Evolutionary conservation across 768 basidiomycete genomes (phyloP).

Genomic region (Hebeloma cylindrosporum): DNA sequence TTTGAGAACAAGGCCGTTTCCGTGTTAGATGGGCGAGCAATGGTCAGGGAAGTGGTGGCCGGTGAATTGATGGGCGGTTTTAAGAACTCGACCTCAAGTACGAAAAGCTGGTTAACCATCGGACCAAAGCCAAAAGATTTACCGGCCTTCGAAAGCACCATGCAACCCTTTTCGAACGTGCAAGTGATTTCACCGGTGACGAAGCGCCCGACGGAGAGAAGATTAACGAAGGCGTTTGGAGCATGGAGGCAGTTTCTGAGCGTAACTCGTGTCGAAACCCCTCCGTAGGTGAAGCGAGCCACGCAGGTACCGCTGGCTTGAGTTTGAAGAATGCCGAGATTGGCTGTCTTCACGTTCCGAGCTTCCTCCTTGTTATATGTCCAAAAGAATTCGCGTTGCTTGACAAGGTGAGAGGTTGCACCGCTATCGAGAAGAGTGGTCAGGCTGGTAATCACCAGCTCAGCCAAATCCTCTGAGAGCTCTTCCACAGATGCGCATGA

Average conservation of each 20-base stretch:
- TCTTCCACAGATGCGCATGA: too few relatives aligned
- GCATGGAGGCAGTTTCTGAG: conserved; percentile 7
- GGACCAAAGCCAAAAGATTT: neutral
- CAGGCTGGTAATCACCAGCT: neutral
- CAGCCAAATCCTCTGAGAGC: neutral
- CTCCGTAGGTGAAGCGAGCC: neutral
- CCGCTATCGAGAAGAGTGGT: too few relatives aligned
- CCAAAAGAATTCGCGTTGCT: neutral
- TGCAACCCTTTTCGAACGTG: neutral
- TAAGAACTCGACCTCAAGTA: neutral
- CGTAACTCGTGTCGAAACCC: neutral
- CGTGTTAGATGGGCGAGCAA: too few relatives aligned
- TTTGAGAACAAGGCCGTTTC: neutral
- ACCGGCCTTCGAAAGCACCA: neutral
- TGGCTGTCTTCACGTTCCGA: neutral
- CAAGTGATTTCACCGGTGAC: neutral
- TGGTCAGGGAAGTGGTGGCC: too few relatives aligned
- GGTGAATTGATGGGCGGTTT: neutral
- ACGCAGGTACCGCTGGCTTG: neutral
- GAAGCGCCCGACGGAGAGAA: conserved; percentile 5
- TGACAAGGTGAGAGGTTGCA: neutral
- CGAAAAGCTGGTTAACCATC: neutral
- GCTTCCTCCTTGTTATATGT: neutral
- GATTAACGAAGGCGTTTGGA: neutral
- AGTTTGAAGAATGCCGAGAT: conserved; percentile 1